Evolutionary conservation across 345 rosid species (phyloP), one percentile per base, ranked within the genome.

Genomic region (Populus euphratica): DNA sequence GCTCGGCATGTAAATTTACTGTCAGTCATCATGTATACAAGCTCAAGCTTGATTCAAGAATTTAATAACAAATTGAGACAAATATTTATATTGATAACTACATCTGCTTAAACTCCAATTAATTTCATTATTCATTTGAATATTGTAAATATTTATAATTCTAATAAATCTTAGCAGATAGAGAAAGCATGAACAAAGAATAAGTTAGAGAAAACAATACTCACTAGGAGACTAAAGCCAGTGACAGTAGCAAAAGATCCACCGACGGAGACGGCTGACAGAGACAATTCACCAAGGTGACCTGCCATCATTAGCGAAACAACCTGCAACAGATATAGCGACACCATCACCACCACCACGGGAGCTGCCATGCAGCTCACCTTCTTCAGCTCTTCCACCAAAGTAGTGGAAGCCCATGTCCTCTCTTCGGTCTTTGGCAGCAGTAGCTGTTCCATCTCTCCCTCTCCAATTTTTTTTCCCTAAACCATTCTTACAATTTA

Each of bases 241-340:
- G 79, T 81, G 62, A 80, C 85, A 66, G 68, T 74, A 31, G 83
- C 66, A 69, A 85, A 54, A 63, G 81, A 81, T 36, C 80, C 29
- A 41, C 83, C 83, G 2, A 85, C 66, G 9, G 87, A 65, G 1
- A 79, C 75, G 14, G 81, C 76, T 11, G 83, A 77, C 9, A 85
- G 87, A 1, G 81, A 47, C 38, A 74, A 71, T 62, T 78, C 50
- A 38, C 84, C 85, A 1, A 81, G 83, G 39, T 82, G 85, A 27
- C 87, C 87, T 5, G 65, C 83, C 81, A 85, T 77, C 81, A 82
- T 79, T 17, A 65, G 14, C 11, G 85, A 79, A 20, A 75, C 77
- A 4, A 79, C 73, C 62, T 61, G 80, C 63, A 82, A 52, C 33
- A 82, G 52, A 33, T 35, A 68, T 56, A 70, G 75, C 2, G 69